phyloP scores from a whole-genome alignment of 192 early-diverging fungal genomes.

The Coemansia sp. region DNA sequence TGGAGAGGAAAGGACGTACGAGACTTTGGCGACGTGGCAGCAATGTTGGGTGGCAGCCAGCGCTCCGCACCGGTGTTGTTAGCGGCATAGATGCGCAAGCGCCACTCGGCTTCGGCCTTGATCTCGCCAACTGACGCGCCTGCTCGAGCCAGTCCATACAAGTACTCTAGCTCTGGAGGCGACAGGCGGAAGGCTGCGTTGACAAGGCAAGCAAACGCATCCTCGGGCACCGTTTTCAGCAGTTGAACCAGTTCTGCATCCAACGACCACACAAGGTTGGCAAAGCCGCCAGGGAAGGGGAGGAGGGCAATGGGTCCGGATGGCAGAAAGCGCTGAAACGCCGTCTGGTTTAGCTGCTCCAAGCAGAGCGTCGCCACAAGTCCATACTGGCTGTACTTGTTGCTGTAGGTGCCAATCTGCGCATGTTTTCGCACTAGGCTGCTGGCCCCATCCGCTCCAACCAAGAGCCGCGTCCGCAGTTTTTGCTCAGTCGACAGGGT shows the following conservation, averaged over 20 bases:
- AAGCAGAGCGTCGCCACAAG: conserved; percentile 79
- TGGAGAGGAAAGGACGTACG: conserved; percentile 81
- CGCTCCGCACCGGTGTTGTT: neutral
- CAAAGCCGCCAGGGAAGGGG: conserved; percentile 57
- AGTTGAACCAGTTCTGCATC: conserved; percentile 61
- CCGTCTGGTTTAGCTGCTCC: conserved; percentile 62
- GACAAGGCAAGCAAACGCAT: conserved; percentile 65
- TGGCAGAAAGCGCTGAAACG: conserved; percentile 94
- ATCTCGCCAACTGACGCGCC: conserved; percentile 43
- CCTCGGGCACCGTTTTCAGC: conserved; percentile 61
- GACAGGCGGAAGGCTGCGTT: conserved; percentile 80
- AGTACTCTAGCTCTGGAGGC: conserved; percentile 68
- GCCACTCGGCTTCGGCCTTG: conserved; percentile 71
- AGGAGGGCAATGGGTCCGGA: conserved; percentile 91
- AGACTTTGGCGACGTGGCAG: conserved; percentile 61
- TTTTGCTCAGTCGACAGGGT: conserved; percentile 63
- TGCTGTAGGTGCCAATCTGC: conserved; percentile 77
- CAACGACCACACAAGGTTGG: conserved; percentile 92
- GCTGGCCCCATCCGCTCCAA: conserved; percentile 86
- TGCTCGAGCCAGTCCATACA: conserved; percentile 58
- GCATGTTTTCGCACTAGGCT: conserved; percentile 83
- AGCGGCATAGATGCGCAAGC: conserved; percentile 47
- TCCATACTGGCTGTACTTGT: conserved; percentile 83
- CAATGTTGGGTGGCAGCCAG: conserved; percentile 60
- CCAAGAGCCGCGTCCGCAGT: conserved; percentile 73